Percentiles rank a stretch among this genome's conserved stretches.
Evolutionary conservation across 805 yeast species (phyloP).

Genomic region (Nakazawaea molendinolei): DNA sequence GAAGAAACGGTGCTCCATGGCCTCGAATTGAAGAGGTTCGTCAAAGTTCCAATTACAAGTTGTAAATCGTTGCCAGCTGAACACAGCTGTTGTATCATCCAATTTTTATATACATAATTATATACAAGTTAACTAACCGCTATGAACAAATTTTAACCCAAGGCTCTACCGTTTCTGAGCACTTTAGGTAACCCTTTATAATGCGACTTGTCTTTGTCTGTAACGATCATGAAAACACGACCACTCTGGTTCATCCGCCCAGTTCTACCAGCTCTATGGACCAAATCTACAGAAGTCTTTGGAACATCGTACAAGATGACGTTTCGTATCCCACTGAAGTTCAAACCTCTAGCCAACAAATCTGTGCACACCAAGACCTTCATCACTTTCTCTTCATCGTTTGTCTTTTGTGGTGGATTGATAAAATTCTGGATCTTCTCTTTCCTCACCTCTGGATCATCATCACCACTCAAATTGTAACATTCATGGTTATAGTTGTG

Average conservation of each 20-base stretch:
- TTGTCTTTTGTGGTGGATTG: conserved; percentile 45
- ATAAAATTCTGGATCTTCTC: conserved; percentile 55
- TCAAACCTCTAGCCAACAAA: conserved; percentile 82
- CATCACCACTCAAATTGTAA: conserved; percentile 60
- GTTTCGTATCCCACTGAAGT: conserved; percentile 75
- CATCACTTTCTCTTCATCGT: conserved; percentile 29
- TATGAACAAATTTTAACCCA: conserved; percentile 19
- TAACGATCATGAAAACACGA: conserved; percentile 74
- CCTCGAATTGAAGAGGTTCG: conserved; percentile 20
- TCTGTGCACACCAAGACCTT: conserved; percentile 85
- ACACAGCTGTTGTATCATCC: background rate
- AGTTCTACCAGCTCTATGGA: conserved; percentile 91
- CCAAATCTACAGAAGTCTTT: conserved; percentile 71
- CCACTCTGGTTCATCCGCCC: conserved; percentile 90
- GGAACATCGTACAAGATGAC: conserved; percentile 86
- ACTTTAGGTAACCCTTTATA: conserved; percentile 73
- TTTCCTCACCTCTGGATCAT: conserved; percentile 52
- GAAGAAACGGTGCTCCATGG: conserved; percentile 27
- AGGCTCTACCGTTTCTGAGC: conserved; percentile 42
- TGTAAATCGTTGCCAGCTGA: background rate
- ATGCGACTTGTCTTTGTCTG: conserved; percentile 66
- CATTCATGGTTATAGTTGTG: conserved; percentile 50
- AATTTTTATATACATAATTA: background rate
- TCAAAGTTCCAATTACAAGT: background rate
- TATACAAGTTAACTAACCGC: too few relatives aligned